Conservation (phyloP, 208 protist genomes). For the Acanthamoeba sp. region DNA sequence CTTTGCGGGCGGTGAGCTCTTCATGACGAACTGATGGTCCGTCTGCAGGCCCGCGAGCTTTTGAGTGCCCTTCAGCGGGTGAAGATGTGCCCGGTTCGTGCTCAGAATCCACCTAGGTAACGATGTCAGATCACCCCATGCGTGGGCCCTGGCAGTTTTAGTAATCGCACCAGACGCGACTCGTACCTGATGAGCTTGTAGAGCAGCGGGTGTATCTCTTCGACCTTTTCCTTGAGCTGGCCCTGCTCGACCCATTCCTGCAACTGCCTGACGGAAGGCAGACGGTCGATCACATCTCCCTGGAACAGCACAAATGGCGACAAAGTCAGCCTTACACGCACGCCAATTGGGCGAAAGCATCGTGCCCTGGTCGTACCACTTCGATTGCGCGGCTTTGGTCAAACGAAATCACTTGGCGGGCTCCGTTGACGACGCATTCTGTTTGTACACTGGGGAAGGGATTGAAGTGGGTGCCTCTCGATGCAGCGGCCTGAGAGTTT, state of each 20-base stretch:
- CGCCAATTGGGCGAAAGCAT: too few species aligned
- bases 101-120: slow-evolving; percentile 46
- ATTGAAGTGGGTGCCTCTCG: background rate
- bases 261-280: background rate
- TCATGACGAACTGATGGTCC: slow-evolving; percentile 10
- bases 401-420: background rate
- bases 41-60: background rate
- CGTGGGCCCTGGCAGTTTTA: too few species aligned
- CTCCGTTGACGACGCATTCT: background rate
- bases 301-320: too few species aligned
- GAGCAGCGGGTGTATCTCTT: slow-evolving; percentile 18
- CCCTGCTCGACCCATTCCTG: background rate
- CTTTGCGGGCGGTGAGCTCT: slow-evolving; percentile 29
- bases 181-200: slow-evolving; percentile 54
- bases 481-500: background rate
- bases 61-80: background rate
- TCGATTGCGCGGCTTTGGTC: background rate
- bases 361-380: too few species aligned
- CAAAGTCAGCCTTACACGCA: too few species aligned
- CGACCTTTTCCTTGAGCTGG: background rate
- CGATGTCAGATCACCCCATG: too few species aligned
- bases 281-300: background rate
- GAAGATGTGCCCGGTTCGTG: slow-evolving; percentile 27
- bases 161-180: too few species aligned
- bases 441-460: slow-evolving; percentile 28